Percentiles rank a stretch among this genome's conserved stretches.
These are phyloP conservation scores for Ascochyta koolunga DNA, from an alignment of 2,329 filamentous ascomycete species.

Conservation along the genomic window DNA sequence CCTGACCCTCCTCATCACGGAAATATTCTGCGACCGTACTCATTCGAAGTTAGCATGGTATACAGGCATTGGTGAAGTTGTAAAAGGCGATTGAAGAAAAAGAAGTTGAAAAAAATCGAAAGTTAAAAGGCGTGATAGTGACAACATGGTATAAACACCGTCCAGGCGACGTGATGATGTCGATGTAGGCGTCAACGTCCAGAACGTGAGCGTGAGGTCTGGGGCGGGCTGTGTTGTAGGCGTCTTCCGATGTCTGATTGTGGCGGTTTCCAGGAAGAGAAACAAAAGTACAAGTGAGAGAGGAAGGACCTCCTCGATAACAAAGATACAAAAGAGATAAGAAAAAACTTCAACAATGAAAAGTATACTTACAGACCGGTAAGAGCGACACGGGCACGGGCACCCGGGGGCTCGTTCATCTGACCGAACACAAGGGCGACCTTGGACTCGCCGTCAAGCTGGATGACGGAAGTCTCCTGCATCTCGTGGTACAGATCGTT, in stretches of 20 bases:
- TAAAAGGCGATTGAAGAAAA: neutral
- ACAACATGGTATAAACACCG: neutral
- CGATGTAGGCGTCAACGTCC: no score
- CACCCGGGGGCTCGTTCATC: constrained; percentile 99
- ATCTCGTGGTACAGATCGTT: constrained; percentile 99
- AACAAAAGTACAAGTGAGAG: no score
- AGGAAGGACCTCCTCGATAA: no score
- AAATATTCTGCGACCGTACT: constrained; percentile 81
- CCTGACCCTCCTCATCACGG: constrained; percentile 80
- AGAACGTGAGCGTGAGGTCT: no score
- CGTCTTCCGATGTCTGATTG: no score
- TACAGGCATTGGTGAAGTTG: constrained; percentile 55
- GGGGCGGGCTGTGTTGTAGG: no score
- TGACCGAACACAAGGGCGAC: constrained; percentile 99
- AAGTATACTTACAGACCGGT: constrained; percentile 64
- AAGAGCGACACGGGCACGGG: constrained; percentile 98
- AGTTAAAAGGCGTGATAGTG: neutral
- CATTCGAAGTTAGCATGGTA: neutral
- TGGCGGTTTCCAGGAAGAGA: no score
- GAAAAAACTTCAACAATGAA: no score
- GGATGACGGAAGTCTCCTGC: constrained; percentile 99
- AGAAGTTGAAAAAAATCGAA: neutral
- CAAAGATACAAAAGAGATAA: no score
- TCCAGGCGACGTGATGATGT: no score
- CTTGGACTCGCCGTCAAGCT: constrained; percentile 99